Evolutionary conservation across 1,284 basidiomycete species (phyloP).

Genomic region (Tremellales sp.): DNA sequence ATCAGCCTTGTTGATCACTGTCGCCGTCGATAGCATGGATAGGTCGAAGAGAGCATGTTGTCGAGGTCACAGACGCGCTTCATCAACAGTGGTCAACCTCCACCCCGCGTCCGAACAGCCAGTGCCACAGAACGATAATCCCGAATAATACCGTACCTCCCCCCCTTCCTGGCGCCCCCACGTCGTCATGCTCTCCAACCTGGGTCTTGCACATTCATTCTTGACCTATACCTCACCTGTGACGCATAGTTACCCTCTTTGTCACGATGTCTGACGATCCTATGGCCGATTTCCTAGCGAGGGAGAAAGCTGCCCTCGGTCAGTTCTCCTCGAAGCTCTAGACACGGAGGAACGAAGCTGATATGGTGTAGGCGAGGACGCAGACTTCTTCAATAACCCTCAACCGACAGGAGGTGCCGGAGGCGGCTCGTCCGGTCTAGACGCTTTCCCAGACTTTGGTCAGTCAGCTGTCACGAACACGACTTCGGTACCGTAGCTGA

Average conservation of each 20-base stretch:
- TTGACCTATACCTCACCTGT: constrained; percentile 2
- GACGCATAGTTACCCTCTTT: too few species aligned
- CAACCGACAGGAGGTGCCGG: too few species aligned
- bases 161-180: background rate
- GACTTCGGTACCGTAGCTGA: constrained; percentile 2
- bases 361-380: constrained; percentile 39
- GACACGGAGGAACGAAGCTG: background rate
- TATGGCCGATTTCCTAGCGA: constrained; percentile 48
- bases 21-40: too few species aligned
- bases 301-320: constrained; percentile 48
- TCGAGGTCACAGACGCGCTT: too few species aligned
- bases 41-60: too few species aligned
- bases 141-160: background rate
- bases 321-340: constrained; percentile 5
- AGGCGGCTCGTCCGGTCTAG: too few species aligned
- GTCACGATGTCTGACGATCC: constrained; percentile 47
- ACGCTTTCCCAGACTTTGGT: constrained; percentile 33
- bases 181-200: background rate
- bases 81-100: background rate
- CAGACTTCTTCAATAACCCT: constrained; percentile 37
- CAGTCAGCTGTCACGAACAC: background rate
- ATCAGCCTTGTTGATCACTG: too few species aligned
- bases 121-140: background rate
- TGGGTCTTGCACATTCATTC: constrained; percentile 1
- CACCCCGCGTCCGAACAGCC: background rate